phyloP scores from a whole-genome alignment of 1,139 yeast genomes.

The Martiniozyma asiatica region DNA sequence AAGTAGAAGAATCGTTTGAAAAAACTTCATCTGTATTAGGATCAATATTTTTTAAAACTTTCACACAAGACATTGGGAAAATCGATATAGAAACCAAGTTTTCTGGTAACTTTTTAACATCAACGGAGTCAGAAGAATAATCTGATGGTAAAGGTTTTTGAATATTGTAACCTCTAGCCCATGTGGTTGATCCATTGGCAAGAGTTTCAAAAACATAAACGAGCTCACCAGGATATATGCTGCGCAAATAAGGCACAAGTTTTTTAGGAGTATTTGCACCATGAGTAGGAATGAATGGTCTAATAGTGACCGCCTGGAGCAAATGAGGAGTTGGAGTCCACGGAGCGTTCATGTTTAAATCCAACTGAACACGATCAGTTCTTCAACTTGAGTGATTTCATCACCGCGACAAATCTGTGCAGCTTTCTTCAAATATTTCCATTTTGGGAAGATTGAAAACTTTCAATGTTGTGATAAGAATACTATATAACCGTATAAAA shows the following conservation, averaged over 20 bases:
- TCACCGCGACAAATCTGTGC: too few relatives aligned
- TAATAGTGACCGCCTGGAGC: conserved; percentile 25
- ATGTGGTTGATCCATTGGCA: conserved; percentile 32
- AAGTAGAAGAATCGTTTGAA: conserved; percentile 16
- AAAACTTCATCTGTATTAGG: conserved; percentile 1
- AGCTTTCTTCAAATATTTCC: too few relatives aligned
- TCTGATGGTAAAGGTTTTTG: conserved; percentile 58
- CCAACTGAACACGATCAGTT: too few relatives aligned
- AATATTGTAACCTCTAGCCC: conserved; percentile 74
- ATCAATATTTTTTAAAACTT: conserved; percentile 24
- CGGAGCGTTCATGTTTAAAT: too few relatives aligned
- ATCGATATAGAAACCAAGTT: conserved; percentile 38
- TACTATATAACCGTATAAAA: too few relatives aligned
- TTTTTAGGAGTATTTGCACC: too few relatives aligned
- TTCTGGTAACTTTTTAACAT: conserved; percentile 52
- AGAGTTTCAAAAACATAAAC: conserved; percentile 65
- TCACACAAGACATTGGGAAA: conserved; percentile 48
- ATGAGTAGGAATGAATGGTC: conserved; percentile 52
- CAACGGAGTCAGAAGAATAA: conserved; percentile 48
- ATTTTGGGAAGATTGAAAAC: too few relatives aligned
- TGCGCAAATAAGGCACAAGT: conserved; percentile 27
- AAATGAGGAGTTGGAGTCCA: conserved; percentile 9
- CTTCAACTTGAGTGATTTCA: too few relatives aligned
- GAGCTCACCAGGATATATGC: conserved; percentile 72
- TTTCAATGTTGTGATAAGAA: too few relatives aligned